phyloP scores from a whole-genome alignment of 371 early-diverging fungal species.

The Hamiltosporidium tvaerminnensis region DNA sequence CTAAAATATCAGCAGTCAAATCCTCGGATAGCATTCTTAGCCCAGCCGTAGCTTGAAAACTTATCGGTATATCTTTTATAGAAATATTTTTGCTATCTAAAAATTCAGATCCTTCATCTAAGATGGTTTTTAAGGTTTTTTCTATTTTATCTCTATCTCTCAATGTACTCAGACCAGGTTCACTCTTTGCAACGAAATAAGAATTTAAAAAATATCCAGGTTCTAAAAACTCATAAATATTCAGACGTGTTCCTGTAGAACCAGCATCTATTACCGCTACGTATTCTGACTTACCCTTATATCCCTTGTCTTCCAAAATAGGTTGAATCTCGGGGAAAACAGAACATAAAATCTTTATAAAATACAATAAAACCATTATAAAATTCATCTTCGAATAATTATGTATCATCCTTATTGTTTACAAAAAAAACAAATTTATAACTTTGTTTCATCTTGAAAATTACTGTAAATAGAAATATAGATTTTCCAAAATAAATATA shows the following conservation, averaged over 20 bases:
- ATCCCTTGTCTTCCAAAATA: background rate
- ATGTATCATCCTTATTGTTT: too few species aligned
- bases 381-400: too few species aligned
- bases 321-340: too few species aligned
- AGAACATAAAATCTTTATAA: too few species aligned
- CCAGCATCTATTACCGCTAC: conserved; percentile 41
- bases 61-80: conserved; percentile 32
- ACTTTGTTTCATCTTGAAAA: too few species aligned
- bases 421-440: too few species aligned
- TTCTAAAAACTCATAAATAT: conserved; percentile 33
- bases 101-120: background rate
- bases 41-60: conserved; percentile 47
- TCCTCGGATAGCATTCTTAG: conserved; percentile 21
- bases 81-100: background rate
- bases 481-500: too few species aligned
- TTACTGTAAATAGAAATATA: too few species aligned
- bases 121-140: conserved; percentile 6
- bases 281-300: background rate
- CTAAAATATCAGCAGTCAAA: conserved; percentile 12
- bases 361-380: too few species aligned
- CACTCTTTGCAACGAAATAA: background rate
- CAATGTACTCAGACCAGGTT: conserved; percentile 1
- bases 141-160: background rate
- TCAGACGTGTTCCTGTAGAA: conserved; percentile 46
- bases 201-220: background rate